These are phyloP conservation scores for Geotrichum siamense DNA, from an alignment of 1,139 yeast species.

Conservation along the genomic window DNA sequence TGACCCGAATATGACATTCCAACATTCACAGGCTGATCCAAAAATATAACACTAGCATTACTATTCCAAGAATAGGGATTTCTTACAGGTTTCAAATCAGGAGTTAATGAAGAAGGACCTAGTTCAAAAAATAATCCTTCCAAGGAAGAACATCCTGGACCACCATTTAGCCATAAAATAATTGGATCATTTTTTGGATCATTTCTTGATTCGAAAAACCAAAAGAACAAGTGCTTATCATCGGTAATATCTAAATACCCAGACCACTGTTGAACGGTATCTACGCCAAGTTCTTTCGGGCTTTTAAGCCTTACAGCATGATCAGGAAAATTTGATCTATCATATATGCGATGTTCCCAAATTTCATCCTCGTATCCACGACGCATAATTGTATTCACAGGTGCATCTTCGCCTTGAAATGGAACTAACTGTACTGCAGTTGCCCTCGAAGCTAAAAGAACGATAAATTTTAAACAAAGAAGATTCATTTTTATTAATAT, in stretches of 20 bases:
- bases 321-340: constrained; percentile 7
- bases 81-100: constrained; percentile 53
- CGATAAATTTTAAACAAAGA: too few species aligned
- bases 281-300: constrained; percentile 26
- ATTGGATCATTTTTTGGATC: constrained; percentile 59
- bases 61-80: constrained; percentile 60
- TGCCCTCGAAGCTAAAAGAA: too few species aligned
- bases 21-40: constrained; percentile 63
- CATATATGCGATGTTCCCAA: constrained; percentile 11
- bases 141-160: constrained; percentile 68
- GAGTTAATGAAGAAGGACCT: constrained; percentile 50
- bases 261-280: constrained; percentile 47
- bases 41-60: constrained; percentile 59
- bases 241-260: constrained; percentile 68
- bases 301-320: constrained; percentile 3
- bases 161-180: constrained; percentile 66
- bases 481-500: too few species aligned
- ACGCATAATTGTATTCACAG: constrained; percentile 7
- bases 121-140: constrained; percentile 57
- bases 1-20: constrained; percentile 60
- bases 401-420: constrained; percentile 2
- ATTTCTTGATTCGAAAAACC: constrained; percentile 66
- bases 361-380: constrained; percentile 3
- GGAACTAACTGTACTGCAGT: constrained; percentile 5
- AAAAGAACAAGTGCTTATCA: constrained; percentile 77